Base-by-base conservation (phyloP, 2,329 filamentous ascomycete species). In the Ophiostoma fasciatum region DNA sequence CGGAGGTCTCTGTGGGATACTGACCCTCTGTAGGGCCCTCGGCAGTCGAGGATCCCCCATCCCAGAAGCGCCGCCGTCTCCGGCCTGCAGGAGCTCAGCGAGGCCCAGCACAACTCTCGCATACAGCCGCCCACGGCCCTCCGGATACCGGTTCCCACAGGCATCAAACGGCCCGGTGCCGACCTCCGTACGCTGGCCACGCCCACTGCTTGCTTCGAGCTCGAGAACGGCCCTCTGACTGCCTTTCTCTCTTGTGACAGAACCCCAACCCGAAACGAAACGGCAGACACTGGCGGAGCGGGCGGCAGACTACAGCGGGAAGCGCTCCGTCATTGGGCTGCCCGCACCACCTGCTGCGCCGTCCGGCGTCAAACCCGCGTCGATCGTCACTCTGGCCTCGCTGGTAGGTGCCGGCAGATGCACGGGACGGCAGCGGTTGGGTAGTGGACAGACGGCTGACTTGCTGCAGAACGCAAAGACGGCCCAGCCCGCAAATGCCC, bases 101-200 rank as follows among this genome's bases (percentile, higher is more conserved):
- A 74, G 7, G 74, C 72, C n/a, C 69, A 77, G 48, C 61, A 58
- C 54, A 78, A 78, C 50, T 53, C 63, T 29, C 66, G 71, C 34
- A 51, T 56, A 10, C 36, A 40, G 26, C 22, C 39, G 1, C 35
- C 40, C 2, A 31, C 21, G 17, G 36, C n/a, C n/a, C n/a, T 43
- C 34, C 34, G 58, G 26, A 58, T 58, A 35, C 55, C 61, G 23
- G 55, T 60, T 10, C 51, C 60, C 9, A 48, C 51, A 1, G 58
- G 56, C 11, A 38, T 66, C 41, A 78, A 78, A 56, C 66, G 73
- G 28, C 45, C 47, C 3, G 46, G 48, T 31, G 26, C 46, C 19
- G 53, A 51, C 12, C 41, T 45, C 21, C 38, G 53, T 56, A 46
- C n/a, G n/a, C n/a, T n/a, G n/a, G n/a, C n/a, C n/a, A n/a, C n/a